Evolutionary conservation across 2,329 filamentous ascomycete genomes (phyloP), one percentile per base, ranked within the genome.

Genomic region (Sordariomycetes sp.): DNA sequence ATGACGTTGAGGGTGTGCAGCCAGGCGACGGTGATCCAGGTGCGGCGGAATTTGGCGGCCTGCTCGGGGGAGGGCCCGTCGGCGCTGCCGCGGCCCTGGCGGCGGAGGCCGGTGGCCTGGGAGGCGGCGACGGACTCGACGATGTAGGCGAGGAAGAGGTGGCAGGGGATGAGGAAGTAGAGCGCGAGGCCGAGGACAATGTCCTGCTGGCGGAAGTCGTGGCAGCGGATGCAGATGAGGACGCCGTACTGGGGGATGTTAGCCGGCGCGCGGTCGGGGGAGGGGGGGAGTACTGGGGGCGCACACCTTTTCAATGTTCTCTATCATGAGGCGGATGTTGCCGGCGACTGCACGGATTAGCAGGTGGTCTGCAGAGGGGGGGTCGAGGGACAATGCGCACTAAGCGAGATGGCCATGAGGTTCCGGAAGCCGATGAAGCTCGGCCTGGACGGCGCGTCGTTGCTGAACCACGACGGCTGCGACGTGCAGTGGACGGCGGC

Each of bases 341-440:
- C 91, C 94, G 54, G 92, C 90, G 65, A 97, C 89, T 90, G 60
- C 53, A 12, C 28, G 56, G 53, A 50, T 56, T 34, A 56, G 39
- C 25, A 55, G 22, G 36, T 10, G 15, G 15, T 42, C 12, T 7
- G 20, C 53, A 2, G 10, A 34, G 4, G 10, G 4, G n/a, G 13
- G 32, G 10, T 10, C 15, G 20, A 15, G 53, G 35, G 34, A 45
- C 53, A 53, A n/a, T n/a, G n/a, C 52, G 28, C 78, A 94, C 89
- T 84, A 60, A 96, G 73, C 42, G 96, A 89, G 65, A 97, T 85
- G 45, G 96, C 88, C 89, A 96, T 96, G 61, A 99, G 79, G 68
- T 99, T 99, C 60, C 92, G 80, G 68, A 99, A 97, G 0, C 94
- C 94, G 17, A 96, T 74, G 67, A 96, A 97, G 68, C 89, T 96